Evolutionary conservation across 495 filamentous ascomycete species (phyloP), one percentile per base, ranked within the genome.

Genomic region (Hyaloscypha variabilis): DNA sequence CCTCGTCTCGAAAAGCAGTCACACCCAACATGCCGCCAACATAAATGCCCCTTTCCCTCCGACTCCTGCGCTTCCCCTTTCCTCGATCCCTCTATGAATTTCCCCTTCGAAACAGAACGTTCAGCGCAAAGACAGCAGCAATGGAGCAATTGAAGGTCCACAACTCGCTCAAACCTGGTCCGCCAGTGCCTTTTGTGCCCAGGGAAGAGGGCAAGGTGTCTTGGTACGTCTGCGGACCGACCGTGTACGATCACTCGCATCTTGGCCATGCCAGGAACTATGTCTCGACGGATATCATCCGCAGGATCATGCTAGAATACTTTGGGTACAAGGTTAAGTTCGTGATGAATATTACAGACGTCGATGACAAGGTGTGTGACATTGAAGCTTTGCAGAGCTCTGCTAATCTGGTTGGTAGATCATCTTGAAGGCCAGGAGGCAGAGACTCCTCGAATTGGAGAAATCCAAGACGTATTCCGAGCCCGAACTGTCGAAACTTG

Each of bases 271-370:
- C 92, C 13, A 81, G 93, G 60, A 99, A 97, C 78, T 97, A 97
- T 89, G 91, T 97, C 60, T 90, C 87, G 31, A 96, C 92, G 19
- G 95, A 98, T 77, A 95, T 99, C 53, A 87, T 98, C 65, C 86
- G 94, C 42, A 84, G 95, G 70, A 92, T 97, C 68, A 78, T 98
- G 77, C 76, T 81, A 67, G 88, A 96, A 73, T 94, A 96, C 77
- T 97, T 97, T 73, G 85, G 86, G 52, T 97, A 88, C 75, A 81
- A 93, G 34, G 87, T 98, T 62, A 85, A 89, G 51, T 97, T 97
- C 82, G 92, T 97, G 54, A 94, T 96, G 90, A 99, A 99, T 76
- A 91, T 96, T 69, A 97, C 94, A 5, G 92, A 97, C 78, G 85
- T 97, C 2, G 93, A 97, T 74, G 92, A 97, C 78, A 98, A 96